Percentiles rank a stretch among this genome's conserved stretches.
phyloP scores from a whole-genome alignment of 2,329 filamentous ascomycete species.

The Metarhizium anisopliae region DNA sequence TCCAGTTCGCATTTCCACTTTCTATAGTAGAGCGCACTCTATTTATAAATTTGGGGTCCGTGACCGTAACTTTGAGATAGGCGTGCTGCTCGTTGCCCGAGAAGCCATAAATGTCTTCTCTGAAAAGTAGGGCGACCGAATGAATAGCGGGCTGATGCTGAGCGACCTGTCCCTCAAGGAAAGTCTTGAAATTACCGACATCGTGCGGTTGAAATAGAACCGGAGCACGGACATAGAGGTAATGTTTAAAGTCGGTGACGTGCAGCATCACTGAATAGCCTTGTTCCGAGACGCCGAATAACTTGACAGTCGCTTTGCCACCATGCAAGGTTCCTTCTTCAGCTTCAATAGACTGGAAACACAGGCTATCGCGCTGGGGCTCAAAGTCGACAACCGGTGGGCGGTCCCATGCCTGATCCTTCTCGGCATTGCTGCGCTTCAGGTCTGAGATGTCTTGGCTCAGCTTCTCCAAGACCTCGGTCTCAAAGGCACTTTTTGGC shows the following conservation, averaged over 20 bases:
- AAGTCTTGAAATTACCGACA: slow-evolving; percentile 68
- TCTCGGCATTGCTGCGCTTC: slow-evolving; percentile 82
- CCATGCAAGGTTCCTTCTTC: slow-evolving; percentile 80
- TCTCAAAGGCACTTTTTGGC: slow-evolving; percentile 85
- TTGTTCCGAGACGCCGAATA: slow-evolving; percentile 79
- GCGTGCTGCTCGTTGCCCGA: slow-evolving; percentile 88
- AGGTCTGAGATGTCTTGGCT: slow-evolving; percentile 84
- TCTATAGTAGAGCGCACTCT: slow-evolving; percentile 71
- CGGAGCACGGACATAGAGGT: slow-evolving; percentile 87
- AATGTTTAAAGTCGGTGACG: slow-evolving; percentile 92
- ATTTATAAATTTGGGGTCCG: slow-evolving; percentile 75
- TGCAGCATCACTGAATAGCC: slow-evolving; percentile 93
- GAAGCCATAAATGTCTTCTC: slow-evolving; percentile 89
- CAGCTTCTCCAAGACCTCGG: slow-evolving; percentile 89
- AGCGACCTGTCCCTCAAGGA: slow-evolving; percentile 70
- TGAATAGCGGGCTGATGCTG: slow-evolving; percentile 66
- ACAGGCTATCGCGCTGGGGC: slow-evolving; percentile 58
- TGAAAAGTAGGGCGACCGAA: slow-evolving; percentile 71
- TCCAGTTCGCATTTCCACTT: slow-evolving; percentile 73
- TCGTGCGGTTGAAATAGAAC: slow-evolving; percentile 71
- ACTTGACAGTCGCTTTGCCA: slow-evolving; percentile 69
- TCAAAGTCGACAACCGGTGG: slow-evolving; percentile 43
- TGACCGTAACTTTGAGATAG: slow-evolving; percentile 89
- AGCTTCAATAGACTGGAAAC: slow-evolving; percentile 91
- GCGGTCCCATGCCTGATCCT: slow-evolving; percentile 83